Base-by-base conservation (phyloP, 139 green algal genomes). In the Limnomonas spitsbergensis region DNA sequence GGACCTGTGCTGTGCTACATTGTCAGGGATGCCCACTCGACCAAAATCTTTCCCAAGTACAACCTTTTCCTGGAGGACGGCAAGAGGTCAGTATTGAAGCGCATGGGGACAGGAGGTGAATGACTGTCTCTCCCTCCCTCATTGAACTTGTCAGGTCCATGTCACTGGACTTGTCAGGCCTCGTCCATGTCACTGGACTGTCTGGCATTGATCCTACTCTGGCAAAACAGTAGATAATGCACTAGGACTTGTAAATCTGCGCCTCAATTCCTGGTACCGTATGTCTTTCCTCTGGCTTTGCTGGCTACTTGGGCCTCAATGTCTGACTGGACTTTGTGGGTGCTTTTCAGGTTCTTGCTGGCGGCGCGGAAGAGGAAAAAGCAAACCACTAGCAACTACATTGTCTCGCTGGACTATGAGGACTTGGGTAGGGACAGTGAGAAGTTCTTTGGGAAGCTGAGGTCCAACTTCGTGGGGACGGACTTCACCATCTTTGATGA, bases 391-490 rank as follows among this genome's bases (percentile, higher is more conserved):
- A 91, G 79, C 80, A 93, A 93, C 83, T 99, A 98, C 87, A 24
- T 97, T 4, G 94, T 99, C 56, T 97, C 90, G 7, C 81, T 96
- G 35, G 86, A 94, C 53, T 81, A 90, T 61, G 84, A 90, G 0
- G 86, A 93, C 80, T 76, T 92, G 6, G 75, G 77, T 1, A 75
- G 84, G 1, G 67, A 85, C 32, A 89, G 81, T 73, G 75, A 56
- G 14, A 82, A 83, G 32, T 95, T 87, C 79, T 90, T 96, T 56
- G 93, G 90, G 32, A 95, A 96, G 79, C 83, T 99, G 20, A 86
- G 90, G 1, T 82, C 90, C 75, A 98, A 98, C 89, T 98, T 98
- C 75, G 75, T 98, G 39, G 94, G 94, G 47, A 99, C 95, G 20
- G 90, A 96, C 78, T 99, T 98, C 86, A 88, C 81, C 14, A 81